Percentiles rank a stretch among this genome's conserved stretches.
phyloP scores from a whole-genome alignment of 305 asterid genomes.

The Fraxinus paxiana region DNA sequence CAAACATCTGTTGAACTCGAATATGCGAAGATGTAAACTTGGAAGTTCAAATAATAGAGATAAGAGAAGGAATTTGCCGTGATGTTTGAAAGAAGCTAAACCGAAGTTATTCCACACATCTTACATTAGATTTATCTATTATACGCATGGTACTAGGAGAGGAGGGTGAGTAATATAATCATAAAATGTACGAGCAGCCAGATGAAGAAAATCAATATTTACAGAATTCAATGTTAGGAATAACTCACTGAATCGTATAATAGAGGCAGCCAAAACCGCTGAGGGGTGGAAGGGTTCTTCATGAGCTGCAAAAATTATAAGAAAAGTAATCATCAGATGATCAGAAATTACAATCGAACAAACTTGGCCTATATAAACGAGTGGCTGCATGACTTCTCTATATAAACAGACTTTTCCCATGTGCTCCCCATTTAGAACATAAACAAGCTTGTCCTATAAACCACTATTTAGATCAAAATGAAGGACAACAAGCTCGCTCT shows the following conservation, averaged over 20 bases:
- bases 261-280: slow-evolving; percentile 81
- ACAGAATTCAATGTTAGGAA: slow-evolving; percentile 7
- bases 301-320: slow-evolving; percentile 62
- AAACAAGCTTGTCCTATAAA: slow-evolving; percentile 8
- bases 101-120: background rate
- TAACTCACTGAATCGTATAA: slow-evolving; percentile 68
- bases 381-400: background rate
- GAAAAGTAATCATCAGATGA: slow-evolving; percentile 12
- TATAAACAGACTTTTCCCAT: background rate
- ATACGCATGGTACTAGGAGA: slow-evolving; percentile 1
- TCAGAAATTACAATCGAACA: background rate
- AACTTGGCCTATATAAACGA: slow-evolving; percentile 5
- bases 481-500: background rate
- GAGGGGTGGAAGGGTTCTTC: slow-evolving; percentile 90
- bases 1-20: background rate
- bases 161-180: background rate
- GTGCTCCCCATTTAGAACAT: background rate
- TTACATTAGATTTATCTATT: background rate
- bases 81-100: background rate
- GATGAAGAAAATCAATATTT: slow-evolving; percentile 4
- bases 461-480: background rate
- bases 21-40: background rate
- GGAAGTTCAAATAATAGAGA: background rate
- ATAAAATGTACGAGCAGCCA: background rate
- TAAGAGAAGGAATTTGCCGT: background rate